phyloP scores from a whole-genome alignment of 1,139 yeast species.

The Taphrina flavorubra region DNA sequence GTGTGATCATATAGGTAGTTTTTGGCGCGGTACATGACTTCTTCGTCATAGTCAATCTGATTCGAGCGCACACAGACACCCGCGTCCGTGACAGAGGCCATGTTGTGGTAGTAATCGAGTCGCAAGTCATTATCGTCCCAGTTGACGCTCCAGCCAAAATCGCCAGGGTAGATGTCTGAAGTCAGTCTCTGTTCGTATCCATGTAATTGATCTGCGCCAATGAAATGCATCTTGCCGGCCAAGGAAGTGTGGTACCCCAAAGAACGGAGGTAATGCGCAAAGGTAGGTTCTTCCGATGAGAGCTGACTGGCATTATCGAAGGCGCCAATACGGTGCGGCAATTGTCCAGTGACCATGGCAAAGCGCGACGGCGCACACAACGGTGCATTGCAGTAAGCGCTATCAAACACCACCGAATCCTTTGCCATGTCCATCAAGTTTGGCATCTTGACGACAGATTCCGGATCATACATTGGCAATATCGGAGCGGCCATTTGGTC shows the following conservation, averaged over 20 bases:
- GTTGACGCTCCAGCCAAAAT: constrained; percentile 39
- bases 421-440: constrained; percentile 37
- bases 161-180: constrained; percentile 39
- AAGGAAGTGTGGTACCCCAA: constrained; percentile 38
- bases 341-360: constrained; percentile 40
- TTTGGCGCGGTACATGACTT: constrained; percentile 40
- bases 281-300: constrained; percentile 35
- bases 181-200: constrained; percentile 39
- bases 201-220: constrained; percentile 40
- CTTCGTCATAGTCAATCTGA: constrained; percentile 40
- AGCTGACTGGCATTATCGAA: constrained; percentile 39
- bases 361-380: constrained; percentile 40
- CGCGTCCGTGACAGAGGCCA: constrained; percentile 41
- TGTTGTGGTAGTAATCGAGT: constrained; percentile 40
- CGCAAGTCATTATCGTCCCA: constrained; percentile 36
- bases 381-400: constrained; percentile 39
- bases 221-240: constrained; percentile 40
- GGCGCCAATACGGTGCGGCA: constrained; percentile 40
- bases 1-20: constrained; percentile 37
- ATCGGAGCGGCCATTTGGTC: constrained; percentile 41
- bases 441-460: constrained; percentile 37
- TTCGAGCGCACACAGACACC: constrained; percentile 40
- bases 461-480: constrained; percentile 34
- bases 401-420: constrained; percentile 37
- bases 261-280: constrained; percentile 38